Evolutionary conservation across 208 protist species (phyloP).

Genomic region (Tritrichomonas foetus): DNA sequence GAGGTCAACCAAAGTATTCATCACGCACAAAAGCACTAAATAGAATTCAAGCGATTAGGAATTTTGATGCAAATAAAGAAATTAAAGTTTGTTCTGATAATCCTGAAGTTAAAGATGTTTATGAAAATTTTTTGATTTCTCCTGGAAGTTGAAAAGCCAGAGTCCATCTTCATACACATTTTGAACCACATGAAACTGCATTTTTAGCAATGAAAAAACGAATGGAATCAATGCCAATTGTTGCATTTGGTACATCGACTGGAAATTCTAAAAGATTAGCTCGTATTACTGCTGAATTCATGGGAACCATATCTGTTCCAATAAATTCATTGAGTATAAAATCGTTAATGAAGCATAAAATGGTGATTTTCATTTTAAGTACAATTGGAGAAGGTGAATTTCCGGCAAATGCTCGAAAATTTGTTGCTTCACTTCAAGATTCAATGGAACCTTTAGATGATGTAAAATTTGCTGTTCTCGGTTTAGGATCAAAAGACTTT

Average conservation of each 20-base stretch:
- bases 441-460: background rate
- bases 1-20: background rate
- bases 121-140: background rate
- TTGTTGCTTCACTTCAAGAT: background rate
- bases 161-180: background rate
- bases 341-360: background rate
- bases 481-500: background rate
- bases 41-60: background rate
- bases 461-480: background rate
- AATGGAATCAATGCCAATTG: background rate
- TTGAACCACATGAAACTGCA: background rate
- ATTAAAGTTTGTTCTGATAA: background rate
- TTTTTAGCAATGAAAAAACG: background rate
- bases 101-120: background rate
- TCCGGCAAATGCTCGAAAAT: background rate
- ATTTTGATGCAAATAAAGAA: background rate
- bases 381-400: conserved; percentile 22
- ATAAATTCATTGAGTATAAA: background rate
- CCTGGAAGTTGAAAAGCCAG: background rate
- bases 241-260: background rate
- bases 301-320: background rate
- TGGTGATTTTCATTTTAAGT: background rate
- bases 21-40: background rate
- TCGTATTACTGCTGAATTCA: background rate
- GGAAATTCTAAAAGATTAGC: background rate